These are phyloP conservation scores for Fusarium devonianum DNA, from an alignment of 2,329 filamentous ascomycete species.

Conservation along the genomic window DNA sequence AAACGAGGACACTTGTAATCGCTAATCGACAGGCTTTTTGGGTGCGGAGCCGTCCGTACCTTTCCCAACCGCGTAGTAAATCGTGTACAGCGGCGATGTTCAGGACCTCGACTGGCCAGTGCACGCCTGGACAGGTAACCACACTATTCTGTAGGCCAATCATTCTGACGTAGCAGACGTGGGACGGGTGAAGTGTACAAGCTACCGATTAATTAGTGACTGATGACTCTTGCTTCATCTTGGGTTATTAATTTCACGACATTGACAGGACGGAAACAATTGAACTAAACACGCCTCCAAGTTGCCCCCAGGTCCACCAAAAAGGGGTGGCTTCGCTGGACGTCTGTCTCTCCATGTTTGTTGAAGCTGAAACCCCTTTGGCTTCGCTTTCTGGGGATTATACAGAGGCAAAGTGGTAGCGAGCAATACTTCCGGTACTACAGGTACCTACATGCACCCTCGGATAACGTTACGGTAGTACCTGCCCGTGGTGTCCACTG, in stretches of 20 bases:
- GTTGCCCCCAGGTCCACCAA: too few relatives aligned
- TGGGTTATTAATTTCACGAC: slow-evolving; percentile 16
- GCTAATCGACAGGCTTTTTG: slow-evolving; percentile 7
- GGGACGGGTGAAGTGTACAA: slow-evolving; percentile 22
- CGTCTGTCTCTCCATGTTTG: too few relatives aligned
- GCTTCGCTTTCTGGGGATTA: too few relatives aligned
- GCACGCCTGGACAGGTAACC: slow-evolving; percentile 9
- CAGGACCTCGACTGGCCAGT: slow-evolving; percentile 9
- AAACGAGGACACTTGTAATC: not conserved
- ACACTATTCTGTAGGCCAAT: slow-evolving; percentile 18
- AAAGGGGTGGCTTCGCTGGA: not conserved
- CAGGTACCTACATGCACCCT: too few relatives aligned
- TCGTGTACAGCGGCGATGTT: too few relatives aligned
- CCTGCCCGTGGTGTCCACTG: slow-evolving; percentile 23
- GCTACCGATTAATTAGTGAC: slow-evolving; percentile 2
- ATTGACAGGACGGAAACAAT: not conserved
- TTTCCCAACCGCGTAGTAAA: too few relatives aligned
- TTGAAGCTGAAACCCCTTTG: too few relatives aligned
- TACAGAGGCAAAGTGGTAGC: too few relatives aligned
- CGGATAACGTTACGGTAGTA: too few relatives aligned
- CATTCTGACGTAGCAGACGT: slow-evolving; percentile 10
- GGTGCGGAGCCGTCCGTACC: slow-evolving; percentile 13
- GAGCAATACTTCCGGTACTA: too few relatives aligned
- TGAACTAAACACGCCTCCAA: not conserved
- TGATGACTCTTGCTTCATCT: slow-evolving; percentile 20